phyloP scores from a whole-genome alignment of 768 basidiomycete species.

The Termitomyces sp. region DNA sequence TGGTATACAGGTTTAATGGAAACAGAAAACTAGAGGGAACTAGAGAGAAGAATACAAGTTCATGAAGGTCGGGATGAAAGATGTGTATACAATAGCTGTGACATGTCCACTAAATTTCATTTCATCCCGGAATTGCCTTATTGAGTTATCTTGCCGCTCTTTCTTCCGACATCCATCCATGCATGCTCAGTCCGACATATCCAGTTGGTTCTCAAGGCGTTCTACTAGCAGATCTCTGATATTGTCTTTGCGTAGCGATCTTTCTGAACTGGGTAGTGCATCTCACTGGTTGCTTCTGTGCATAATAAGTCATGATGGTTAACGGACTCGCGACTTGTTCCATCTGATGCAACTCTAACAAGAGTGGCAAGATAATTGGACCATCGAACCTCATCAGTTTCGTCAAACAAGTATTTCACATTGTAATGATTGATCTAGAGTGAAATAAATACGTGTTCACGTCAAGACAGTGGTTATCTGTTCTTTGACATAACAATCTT shows the following conservation, averaged over 20 bases:
- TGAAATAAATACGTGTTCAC: too few relatives aligned
- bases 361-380: too few relatives aligned
- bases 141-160: conserved; percentile 15
- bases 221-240: neutral
- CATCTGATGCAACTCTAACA: neutral
- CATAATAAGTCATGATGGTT: neutral
- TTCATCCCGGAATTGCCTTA: conserved; percentile 15
- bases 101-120: conserved; percentile 20
- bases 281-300: neutral
- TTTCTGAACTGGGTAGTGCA: neutral
- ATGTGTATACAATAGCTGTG: conserved; percentile 16
- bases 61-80: conserved; percentile 21
- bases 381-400: too few relatives aligned
- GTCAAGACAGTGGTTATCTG: neutral
- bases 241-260: neutral
- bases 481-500: neutral
- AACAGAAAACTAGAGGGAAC: conserved; percentile 6
- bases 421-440: too few relatives aligned
- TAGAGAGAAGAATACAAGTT: conserved; percentile 20
- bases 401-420: too few relatives aligned
- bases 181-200: conserved; percentile 1
- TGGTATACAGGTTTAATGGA: conserved; percentile 19
- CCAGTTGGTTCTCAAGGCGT: neutral
- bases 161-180: conserved; percentile 1
- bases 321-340: neutral